Evolutionary conservation across 805 yeast species (phyloP).

Genomic region (Komagataella kurtzmanii): DNA sequence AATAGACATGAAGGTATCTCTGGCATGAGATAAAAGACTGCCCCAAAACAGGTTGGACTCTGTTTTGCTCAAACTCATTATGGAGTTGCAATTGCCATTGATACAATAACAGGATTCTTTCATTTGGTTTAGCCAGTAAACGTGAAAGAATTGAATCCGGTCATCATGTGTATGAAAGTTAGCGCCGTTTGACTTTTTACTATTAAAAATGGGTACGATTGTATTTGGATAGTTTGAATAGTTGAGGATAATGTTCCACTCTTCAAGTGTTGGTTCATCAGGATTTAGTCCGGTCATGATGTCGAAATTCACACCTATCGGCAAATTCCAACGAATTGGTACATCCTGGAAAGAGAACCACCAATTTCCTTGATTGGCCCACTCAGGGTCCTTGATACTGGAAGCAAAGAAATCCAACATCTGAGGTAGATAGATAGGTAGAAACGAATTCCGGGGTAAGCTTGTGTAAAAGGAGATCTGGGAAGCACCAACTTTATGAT

Average conservation of each 20-base stretch:
- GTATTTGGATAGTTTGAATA: conserved; percentile 31
- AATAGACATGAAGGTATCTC: not conserved
- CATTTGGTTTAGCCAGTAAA: conserved; percentile 61
- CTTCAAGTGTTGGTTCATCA: conserved; percentile 3
- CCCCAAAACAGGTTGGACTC: conserved; percentile 49
- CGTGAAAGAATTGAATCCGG: conserved; percentile 19
- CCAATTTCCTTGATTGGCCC: conserved; percentile 16
- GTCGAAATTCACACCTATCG: conserved; percentile 60
- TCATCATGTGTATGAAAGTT: not conserved
- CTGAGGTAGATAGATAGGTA: conserved; percentile 26
- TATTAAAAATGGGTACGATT: conserved; percentile 24
- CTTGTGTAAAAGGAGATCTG: conserved; percentile 8
- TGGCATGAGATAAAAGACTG: conserved; percentile 17
- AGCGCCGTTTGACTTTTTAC: not conserved
- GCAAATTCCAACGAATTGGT: conserved; percentile 68
- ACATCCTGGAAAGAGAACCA: conserved; percentile 61
- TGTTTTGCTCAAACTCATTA: conserved; percentile 63
- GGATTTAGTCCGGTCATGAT: conserved; percentile 26
- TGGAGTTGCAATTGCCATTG: conserved; percentile 64
- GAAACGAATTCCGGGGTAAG: conserved; percentile 34
- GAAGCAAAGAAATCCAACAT: conserved; percentile 25
- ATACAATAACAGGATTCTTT: conserved; percentile 72
- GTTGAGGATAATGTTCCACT: conserved; percentile 35
- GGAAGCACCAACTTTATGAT: conserved; percentile 9
- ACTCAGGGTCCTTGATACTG: conserved; percentile 10